A percentile compares a stretch with the other conserved stretches of the same genome.
phyloP scores from a whole-genome alignment of 2,329 filamentous ascomycete species.

The Metarhizium guizhouense region DNA sequence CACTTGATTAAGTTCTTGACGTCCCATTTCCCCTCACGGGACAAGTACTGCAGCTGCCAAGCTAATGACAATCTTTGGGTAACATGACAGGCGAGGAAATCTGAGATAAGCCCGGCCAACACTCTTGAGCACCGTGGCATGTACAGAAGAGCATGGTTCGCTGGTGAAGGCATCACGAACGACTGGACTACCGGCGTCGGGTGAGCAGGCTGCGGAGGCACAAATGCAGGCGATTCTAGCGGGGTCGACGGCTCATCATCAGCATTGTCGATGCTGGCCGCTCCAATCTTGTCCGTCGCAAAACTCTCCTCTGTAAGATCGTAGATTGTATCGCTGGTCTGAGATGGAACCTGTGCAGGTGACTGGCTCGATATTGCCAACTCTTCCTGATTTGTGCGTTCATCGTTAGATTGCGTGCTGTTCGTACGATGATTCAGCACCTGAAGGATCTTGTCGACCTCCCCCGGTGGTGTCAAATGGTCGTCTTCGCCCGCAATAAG shows the following conservation, averaged over 20 bases:
- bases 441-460: conserved; percentile 57
- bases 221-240: conserved; percentile 26
- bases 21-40: conserved; percentile 91
- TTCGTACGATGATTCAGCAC: conserved; percentile 25
- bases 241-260: conserved; percentile 38
- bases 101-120: conserved; percentile 71
- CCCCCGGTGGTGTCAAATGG: conserved; percentile 60
- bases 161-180: conserved; percentile 63
- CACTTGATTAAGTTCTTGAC: conserved; percentile 94
- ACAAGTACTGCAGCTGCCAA: conserved; percentile 87
- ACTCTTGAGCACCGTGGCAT: conserved; percentile 65
- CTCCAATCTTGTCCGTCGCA: neutral
- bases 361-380: neutral
- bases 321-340: neutral
- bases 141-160: conserved; percentile 78
- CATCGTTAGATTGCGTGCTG: neutral
- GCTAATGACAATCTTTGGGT: conserved; percentile 71
- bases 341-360: neutral
- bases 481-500: conserved; percentile 74
- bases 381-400: neutral
- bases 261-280: conserved; percentile 25
- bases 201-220: conserved; percentile 36
- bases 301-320: neutral
- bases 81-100: conserved; percentile 68
- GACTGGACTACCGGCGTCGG: conserved; percentile 54